These are phyloP conservation scores for Fragaria ananassa DNA, from an alignment of 306 rosid species.

Conservation along the genomic window DNA sequence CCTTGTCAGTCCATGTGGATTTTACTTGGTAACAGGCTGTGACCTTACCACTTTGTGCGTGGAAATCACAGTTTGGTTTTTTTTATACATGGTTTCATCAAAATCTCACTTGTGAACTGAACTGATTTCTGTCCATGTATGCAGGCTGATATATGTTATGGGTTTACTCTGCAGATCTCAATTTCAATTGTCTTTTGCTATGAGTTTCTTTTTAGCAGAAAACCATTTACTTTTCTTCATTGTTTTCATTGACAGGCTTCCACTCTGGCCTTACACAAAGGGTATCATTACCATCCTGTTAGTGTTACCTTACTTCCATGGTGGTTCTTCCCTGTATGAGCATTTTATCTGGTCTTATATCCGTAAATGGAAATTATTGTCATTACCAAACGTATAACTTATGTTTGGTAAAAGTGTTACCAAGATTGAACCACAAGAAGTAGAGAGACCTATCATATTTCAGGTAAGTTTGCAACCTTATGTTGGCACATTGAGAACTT, in stretches of 20 bases:
- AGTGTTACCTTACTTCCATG: constrained; percentile 46
- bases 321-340: constrained; percentile 39
- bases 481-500: constrained; percentile 7
- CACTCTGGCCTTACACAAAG: constrained; percentile 53
- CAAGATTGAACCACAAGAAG: constrained; percentile 25
- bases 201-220: not conserved
- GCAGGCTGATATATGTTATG: not conserved
- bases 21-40: not conserved
- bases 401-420: constrained; percentile 5
- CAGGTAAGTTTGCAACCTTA: constrained; percentile 31
- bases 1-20: not conserved
- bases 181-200: not conserved
- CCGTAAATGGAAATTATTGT: constrained; percentile 14
- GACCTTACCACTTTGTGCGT: not conserved
- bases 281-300: constrained; percentile 44
- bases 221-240: not conserved
- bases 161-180: not conserved
- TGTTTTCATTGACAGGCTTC: constrained; percentile 42
- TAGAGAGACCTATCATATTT: constrained; percentile 18
- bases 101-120: not conserved
- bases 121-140: not conserved
- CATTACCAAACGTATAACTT: constrained; percentile 14
- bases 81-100: not conserved
- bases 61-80: not conserved
- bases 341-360: constrained; percentile 28